Base-by-base conservation (phyloP, 805 yeast species). In the Pichia cabralensis region DNA sequence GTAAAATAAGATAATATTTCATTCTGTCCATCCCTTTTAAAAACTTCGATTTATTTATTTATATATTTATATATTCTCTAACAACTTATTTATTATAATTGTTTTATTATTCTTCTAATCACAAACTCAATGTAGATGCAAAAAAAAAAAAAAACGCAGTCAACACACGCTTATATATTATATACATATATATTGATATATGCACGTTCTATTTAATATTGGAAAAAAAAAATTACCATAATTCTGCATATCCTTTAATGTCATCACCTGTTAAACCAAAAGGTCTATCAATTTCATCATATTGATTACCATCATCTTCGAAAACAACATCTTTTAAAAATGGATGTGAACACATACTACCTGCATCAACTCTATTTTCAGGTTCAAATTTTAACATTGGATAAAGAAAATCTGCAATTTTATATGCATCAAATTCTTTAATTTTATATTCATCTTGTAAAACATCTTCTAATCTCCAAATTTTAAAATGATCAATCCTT, bases 321-420 rank as follows among this genome's bases (percentile, higher is more conserved):
- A n/a, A n/a, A n/a, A n/a, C n/a, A 31, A 49, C 40, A 28, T 49
- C 55, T 7, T 39, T 40, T n/a, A 74, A 52, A 75, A 76, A 76
- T 5, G 71, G 65, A 49, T 74, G 80, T 21, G 64, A 58, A 30
- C 67, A 55, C 52, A 74, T 60, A 7, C 71, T 62, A 25, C 71
- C 69, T 19, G 76, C 70, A 56, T 74, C 80, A 33, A 61, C 65
- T 34, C 82, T 59, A 10, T 62, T 62, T 28, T 53, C 52, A 18
- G 76, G 70, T 44, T 67, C 64, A 44, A 65, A 62, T 31, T 56
- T 59, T 30, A 76, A 58, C 61, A 78, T 70, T 36, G 69, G 62
- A 30, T 58, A 45, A 25, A 76, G 56, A 39, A 76, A 71, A 37
- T 64, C 69, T 5, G 65, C 46, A 13, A 71, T 52, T 25, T 67